phyloP scores from a whole-genome alignment of 139 green algal species.

The Trebouxia sp. region DNA sequence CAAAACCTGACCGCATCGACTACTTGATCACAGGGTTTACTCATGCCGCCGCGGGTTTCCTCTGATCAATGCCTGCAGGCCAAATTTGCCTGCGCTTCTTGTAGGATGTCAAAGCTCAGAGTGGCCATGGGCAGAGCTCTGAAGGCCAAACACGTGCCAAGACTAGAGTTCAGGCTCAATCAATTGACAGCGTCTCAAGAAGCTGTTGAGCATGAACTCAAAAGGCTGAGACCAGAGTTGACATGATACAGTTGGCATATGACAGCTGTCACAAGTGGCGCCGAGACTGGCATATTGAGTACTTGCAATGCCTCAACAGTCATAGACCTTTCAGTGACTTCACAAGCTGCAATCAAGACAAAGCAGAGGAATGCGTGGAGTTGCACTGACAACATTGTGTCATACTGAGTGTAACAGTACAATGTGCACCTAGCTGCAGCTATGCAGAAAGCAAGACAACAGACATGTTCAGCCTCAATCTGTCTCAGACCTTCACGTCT shows the following conservation, averaged over 20 bases:
- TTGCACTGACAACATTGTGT: too few relatives aligned
- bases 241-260: neutral
- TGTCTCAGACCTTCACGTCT: too few relatives aligned
- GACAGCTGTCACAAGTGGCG: neutral
- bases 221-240: slow-evolving; percentile 25
- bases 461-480: too few relatives aligned
- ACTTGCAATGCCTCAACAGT: neutral
- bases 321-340: too few relatives aligned
- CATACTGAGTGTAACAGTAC: too few relatives aligned
- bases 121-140: slow-evolving; percentile 30
- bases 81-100: neutral
- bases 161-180: slow-evolving; percentile 48
- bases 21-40: too few relatives aligned
- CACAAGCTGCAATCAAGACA: too few relatives aligned
- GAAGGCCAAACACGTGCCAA: slow-evolving; percentile 36
- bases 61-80: neutral
- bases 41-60: too few relatives aligned
- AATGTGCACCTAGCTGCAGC: too few relatives aligned
- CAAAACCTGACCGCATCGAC: too few relatives aligned
- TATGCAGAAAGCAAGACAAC: too few relatives aligned
- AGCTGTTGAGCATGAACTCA: slow-evolving; percentile 37
- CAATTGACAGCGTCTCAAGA: slow-evolving; percentile 31
- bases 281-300: neutral
- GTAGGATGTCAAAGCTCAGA: slow-evolving; percentile 35
- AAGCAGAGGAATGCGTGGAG: too few relatives aligned